Evolutionary conservation across 345 rosid genomes (phyloP), one percentile per base, ranked within the genome.

Genomic region (Gossypium anomalum): DNA sequence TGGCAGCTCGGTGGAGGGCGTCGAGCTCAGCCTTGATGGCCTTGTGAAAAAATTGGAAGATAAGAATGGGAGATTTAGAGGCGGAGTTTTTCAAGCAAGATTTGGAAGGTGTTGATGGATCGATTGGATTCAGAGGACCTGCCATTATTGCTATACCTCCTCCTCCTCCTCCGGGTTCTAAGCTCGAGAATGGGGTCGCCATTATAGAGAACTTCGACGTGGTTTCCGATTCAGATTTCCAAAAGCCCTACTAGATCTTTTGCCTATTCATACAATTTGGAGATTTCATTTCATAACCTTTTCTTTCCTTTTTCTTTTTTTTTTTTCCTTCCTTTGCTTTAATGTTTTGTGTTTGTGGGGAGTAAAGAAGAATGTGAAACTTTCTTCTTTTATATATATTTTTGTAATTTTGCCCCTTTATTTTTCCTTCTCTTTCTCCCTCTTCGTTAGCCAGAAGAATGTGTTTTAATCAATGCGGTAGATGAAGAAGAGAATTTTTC

Each of bases 1-100:
- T 23, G 70, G 93, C 89, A 8, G 87, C 85, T 10, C 83, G 82
- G 77, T 89, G 93, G 72, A 89, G 93, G 22, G 72, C 79, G 29
- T 89, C 91, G 58, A 89, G 89, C 80, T 89, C 93, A 17, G 84
- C 84, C 80, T 85, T 76, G 63, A 89, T 87, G 49, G 93, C 93
- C 71, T 89, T 89, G 59, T 89, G 93, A 80, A 89, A 87, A 80
- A 87, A 89, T 17, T 86, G 78, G 77, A 89, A 89, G 69, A 87
- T 86, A 57, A 89, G 87, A 38, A 89, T 89, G 3, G 93, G 93
- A 41, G 93, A 89, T 69, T 82, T 89, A 58, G 66, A 58, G n/a
- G 51, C 71, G 4, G 53, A 84, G 52, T 74, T 86, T 53, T 85
- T 86, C 44, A 83, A 47, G 68, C 86, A 81, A 47, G 85, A 65